Evolutionary conservation across 2,329 filamentous ascomycete genomes (phyloP).

Genomic region (Fusarium domesticum): DNA sequence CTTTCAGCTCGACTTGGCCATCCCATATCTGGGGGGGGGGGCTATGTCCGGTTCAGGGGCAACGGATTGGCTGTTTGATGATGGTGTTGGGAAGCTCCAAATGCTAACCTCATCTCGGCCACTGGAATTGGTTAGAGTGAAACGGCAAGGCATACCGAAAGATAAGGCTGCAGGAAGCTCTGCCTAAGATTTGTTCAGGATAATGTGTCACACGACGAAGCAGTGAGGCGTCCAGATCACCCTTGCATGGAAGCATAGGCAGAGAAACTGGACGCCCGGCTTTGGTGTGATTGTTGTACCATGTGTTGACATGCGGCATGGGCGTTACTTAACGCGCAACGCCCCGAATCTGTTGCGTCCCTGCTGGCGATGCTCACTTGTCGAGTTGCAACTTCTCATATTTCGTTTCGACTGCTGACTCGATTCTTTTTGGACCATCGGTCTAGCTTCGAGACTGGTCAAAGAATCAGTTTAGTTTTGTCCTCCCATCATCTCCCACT

Average conservation of each 20-base stretch:
- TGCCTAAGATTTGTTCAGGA: conserved; percentile 7
- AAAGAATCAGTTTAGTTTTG: background rate
- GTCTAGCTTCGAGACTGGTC: background rate
- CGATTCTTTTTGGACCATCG: background rate
- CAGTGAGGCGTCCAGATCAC: conserved; percentile 10
- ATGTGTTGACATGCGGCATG: conserved; percentile 6
- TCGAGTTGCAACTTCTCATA: background rate
- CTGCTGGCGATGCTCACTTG: background rate
- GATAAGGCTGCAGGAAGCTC: conserved; percentile 16
- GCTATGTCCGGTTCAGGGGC: conserved; percentile 14
- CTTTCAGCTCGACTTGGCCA: background rate
- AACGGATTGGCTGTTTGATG: conserved; percentile 10
- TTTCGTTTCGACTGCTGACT: background rate
- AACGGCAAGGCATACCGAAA: conserved; percentile 21
- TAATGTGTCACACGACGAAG: conserved; percentile 19
- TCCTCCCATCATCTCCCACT: background rate
- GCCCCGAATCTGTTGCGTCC: conserved; percentile 10
- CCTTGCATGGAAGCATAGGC: conserved; percentile 6
- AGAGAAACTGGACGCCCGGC: conserved; percentile 20
- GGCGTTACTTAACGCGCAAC: conserved; percentile 26
- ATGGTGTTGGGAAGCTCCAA: conserved; percentile 17
- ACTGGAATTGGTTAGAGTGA: conserved; percentile 9
- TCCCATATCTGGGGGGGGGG: background rate
- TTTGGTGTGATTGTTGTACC: conserved; percentile 15
- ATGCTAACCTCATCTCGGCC: conserved; percentile 5